phyloP scores from a whole-genome alignment of 1,284 basidiomycete species.

The Volvariella surrecta region DNA sequence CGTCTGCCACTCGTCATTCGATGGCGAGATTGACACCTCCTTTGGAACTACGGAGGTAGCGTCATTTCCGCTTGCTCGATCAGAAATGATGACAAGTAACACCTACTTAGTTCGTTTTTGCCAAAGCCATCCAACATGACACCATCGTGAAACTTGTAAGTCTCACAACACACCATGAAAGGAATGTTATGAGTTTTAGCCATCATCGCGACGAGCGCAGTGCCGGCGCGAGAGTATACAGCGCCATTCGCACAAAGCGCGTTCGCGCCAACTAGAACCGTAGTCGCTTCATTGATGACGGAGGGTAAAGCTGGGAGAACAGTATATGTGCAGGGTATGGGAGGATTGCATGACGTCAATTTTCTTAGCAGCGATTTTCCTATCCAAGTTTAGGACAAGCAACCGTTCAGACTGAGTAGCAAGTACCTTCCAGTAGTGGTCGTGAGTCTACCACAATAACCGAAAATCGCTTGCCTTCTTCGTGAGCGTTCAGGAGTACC shows the following conservation, averaged over 20 bases:
- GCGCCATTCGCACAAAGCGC: slow-evolving; percentile 93
- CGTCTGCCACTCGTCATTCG: slow-evolving; percentile 12
- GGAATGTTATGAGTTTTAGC: slow-evolving; percentile 86
- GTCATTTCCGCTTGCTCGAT: background rate
- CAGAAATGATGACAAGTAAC: background rate
- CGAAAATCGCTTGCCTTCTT: slow-evolving; percentile 69
- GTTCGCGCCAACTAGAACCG: slow-evolving; percentile 88
- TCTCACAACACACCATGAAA: slow-evolving; percentile 96
- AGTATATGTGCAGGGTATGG: slow-evolving; percentile 87
- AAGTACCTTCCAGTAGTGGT: slow-evolving; percentile 83
- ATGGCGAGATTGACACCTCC: slow-evolving; percentile 18
- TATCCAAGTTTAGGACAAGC: slow-evolving; percentile 20
- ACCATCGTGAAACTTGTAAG: slow-evolving; percentile 95
- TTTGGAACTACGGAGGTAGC: slow-evolving; percentile 12
- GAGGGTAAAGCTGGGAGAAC: slow-evolving; percentile 85
- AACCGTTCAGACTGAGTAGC: slow-evolving; percentile 1
- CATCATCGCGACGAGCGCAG: slow-evolving; percentile 95
- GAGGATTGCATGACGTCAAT: slow-evolving; percentile 46
- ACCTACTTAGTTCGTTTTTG: slow-evolving; percentile 87
- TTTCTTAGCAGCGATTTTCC: slow-evolving; percentile 75
- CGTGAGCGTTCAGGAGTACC: slow-evolving; percentile 75
- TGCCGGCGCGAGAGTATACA: slow-evolving; percentile 91
- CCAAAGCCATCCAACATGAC: slow-evolving; percentile 93
- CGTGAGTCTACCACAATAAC: slow-evolving; percentile 94
- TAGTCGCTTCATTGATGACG: slow-evolving; percentile 73